Evolutionary conservation across 805 yeast genomes (phyloP), one percentile per base, ranked within the genome.

Genomic region (Monosporozyma aerobia): DNA sequence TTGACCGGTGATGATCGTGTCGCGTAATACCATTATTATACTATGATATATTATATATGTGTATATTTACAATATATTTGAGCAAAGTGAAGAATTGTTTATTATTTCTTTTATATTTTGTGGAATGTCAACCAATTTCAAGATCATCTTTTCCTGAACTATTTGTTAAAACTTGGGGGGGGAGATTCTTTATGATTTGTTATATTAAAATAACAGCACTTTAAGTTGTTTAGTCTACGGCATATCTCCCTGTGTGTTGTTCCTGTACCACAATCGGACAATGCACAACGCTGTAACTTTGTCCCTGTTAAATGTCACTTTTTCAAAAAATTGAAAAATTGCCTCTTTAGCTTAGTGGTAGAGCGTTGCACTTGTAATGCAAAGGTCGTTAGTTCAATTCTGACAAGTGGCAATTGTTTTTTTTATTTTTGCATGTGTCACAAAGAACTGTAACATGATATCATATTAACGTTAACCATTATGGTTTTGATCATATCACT

Each of bases 311-410:
- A 40, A 40, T 5, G 9, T 40, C 27, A 19, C 25, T 16, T 40
- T 19, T 19, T 5, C 19, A 6, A 19, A 40, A 9, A 13, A 11
- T 13, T 7, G 14, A 16, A n/a, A 23, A 5, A 9, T 44, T 44
- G 96, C 96, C 96, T 79, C 82, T 80, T 87, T 88, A 87, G 96
- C 96, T 87, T 87, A 88, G 96, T 86, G 96, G 96, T 87, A 88
- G 94, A 87, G 95, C 95, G 95, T 86, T 86, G 96, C 96, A 88
- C 96, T 88, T 88, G 96, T 88, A 88, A 86, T 86, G 95, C 94
- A 84, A 84, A 85, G 92, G 90, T 85, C 92, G 89, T 88, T 83
- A 84, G 90, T 83, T 83, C 89, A 82, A 83, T 81, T 82, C 89
- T 82, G 88, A 86, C 86, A 83, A 79, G 80, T 72, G 88, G 88